phyloP scores from a whole-genome alignment of 2,329 filamentous ascomycete species.

The Penicillium frequentans region DNA sequence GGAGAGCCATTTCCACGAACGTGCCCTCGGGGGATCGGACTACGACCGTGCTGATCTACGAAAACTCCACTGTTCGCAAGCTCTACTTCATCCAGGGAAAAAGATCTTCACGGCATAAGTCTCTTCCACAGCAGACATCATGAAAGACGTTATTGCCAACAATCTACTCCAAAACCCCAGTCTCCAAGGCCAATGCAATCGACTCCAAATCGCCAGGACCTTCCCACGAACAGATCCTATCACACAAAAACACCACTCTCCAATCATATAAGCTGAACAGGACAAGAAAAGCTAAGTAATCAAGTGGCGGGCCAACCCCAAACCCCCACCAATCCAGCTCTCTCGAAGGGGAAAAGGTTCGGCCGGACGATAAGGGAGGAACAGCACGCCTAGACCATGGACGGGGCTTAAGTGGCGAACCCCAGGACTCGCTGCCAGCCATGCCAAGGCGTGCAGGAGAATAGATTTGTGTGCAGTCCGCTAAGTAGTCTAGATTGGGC shows the following conservation, averaged over 20 bases:
- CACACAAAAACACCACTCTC: not conserved
- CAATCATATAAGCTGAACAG: not conserved
- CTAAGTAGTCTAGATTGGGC: not conserved
- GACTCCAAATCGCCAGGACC: not conserved
- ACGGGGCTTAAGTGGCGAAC: not conserved
- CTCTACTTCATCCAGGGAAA: not conserved
- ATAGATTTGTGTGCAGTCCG: not conserved
- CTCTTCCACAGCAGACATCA: no score
- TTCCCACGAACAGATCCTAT: not conserved
- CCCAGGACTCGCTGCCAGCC: not conserved
- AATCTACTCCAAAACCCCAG: no score
- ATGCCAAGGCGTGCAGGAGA: not conserved
- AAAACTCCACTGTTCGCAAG: not conserved
- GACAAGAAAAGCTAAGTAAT: not conserved
- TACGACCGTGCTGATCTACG: not conserved
- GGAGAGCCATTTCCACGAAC: not conserved
- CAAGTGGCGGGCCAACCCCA: slow-evolving; percentile 4
- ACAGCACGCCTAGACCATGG: not conserved
- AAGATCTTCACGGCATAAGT: no score
- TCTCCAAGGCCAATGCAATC: not conserved
- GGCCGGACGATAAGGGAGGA: slow-evolving; percentile 7
- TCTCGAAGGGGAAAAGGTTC: slow-evolving; percentile 7
- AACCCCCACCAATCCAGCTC: not conserved
- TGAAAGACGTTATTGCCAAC: no score
- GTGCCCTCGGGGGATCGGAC: no score